Conservation (phyloP, 306 rosid genomes). For the Ormosia emarginata region DNA sequence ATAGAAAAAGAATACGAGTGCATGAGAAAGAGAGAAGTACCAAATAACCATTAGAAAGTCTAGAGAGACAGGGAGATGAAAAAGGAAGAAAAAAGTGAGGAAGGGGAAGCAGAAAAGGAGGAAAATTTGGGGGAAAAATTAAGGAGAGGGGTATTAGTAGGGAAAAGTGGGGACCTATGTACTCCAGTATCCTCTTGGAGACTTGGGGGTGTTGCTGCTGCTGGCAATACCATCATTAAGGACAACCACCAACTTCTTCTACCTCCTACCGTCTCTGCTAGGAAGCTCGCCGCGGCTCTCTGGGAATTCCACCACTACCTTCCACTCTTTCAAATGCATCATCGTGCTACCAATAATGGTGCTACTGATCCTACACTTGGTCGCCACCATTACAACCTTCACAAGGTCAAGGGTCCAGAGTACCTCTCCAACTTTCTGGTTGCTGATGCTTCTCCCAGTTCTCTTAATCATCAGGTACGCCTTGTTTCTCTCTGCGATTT, state of each 20-base stretch:
- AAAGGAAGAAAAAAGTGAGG: slow-evolving; percentile 39
- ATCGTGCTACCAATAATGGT: not conserved
- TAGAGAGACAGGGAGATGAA: slow-evolving; percentile 44
- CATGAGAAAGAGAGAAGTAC: slow-evolving; percentile 14
- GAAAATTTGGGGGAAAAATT: slow-evolving; percentile 77
- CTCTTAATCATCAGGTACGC: slow-evolving; percentile 67
- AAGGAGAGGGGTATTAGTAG: slow-evolving; percentile 52
- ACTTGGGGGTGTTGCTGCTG: slow-evolving; percentile 34
- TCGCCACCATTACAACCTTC: slow-evolving; percentile 58
- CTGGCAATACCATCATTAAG: slow-evolving; percentile 31
- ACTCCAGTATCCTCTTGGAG: slow-evolving; percentile 71
- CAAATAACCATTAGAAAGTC: not conserved
- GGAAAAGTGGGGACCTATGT: slow-evolving; percentile 56
- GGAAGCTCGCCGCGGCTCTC: slow-evolving; percentile 82
- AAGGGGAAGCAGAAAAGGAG: slow-evolving; percentile 65
- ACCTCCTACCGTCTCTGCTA: slow-evolving; percentile 37
- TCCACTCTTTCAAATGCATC: slow-evolving; percentile 66
- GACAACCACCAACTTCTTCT: not conserved
- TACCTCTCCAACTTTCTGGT: slow-evolving; percentile 45
- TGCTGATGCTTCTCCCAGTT: slow-evolving; percentile 61
- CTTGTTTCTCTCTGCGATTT: not conserved
- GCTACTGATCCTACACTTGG: slow-evolving; percentile 46
- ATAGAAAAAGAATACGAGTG: not conserved
- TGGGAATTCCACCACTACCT: slow-evolving; percentile 67
- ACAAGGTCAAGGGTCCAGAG: slow-evolving; percentile 56